Evolutionary conservation across 345 rosid species (phyloP), one percentile per base, ranked within the genome.

Genomic region (Eucalyptus microcorys): DNA sequence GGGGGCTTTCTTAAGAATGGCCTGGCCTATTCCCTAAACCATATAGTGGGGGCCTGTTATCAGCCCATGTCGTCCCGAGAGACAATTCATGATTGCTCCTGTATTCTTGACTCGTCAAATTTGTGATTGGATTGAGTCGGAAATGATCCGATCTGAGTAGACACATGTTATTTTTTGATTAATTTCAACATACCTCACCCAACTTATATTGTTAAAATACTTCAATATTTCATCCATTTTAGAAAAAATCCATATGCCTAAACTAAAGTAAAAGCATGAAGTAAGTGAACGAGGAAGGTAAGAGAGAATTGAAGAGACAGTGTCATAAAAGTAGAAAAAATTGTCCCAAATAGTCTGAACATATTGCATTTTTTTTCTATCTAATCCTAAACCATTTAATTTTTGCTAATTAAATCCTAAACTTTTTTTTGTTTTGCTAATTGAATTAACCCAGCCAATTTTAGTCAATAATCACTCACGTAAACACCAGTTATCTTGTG

Each of bases 391-490:
- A 52, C 24, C 10, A 0, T 19, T 1, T 52, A 52, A 52, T 52
- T 52, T 52, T 52, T 22, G n/a, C 0, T 52, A 0, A 52, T 52
- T 52, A 19, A 19, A 52, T 52, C 10, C 10, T 19, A 19, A 0
- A 7, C 0, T 1, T 19, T 19, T 52, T 52, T 48, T 52, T 52
- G 1, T 52, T 52, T 52, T 52, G 10, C 2, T 52, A 52, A 52
- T 52, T 7, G 4, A 7, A 7, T 19, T 2, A 52, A 52, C 19
- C 0, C 0, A 0, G 0, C 0, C 10, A 19, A 52, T 52, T 52
- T 52, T 7, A 19, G 1, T 52, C 1, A 0, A 0, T 19, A 19
- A 19, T 19, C 0, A 0, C 4, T 52, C 19, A 19, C 4, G 0
- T 52, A 19, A 52, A 52, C 2, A 7, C 4, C 1, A 3, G 0